phyloP scores from a whole-genome alignment of 805 yeast species.

The Wickerhamiella azymoides region DNA sequence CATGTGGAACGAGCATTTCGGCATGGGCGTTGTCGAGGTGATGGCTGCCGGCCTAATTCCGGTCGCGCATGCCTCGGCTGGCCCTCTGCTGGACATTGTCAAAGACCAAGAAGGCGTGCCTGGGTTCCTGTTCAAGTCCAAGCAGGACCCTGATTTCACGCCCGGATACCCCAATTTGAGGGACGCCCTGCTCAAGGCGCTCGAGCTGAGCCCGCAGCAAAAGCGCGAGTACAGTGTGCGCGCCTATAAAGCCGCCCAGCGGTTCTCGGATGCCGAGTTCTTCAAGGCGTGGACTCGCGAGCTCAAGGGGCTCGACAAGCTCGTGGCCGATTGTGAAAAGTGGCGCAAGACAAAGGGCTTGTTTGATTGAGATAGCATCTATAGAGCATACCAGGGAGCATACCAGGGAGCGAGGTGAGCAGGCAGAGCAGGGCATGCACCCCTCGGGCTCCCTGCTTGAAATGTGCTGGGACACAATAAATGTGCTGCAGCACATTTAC shows the following conservation, averaged over 20 bases:
- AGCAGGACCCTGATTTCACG: conserved; percentile 54
- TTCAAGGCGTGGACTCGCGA: conserved; percentile 36
- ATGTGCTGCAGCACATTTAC: too few species aligned
- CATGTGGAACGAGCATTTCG: conserved; percentile 99
- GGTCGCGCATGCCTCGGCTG: conserved; percentile 87
- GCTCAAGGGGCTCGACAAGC: background rate
- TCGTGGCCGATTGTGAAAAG: background rate
- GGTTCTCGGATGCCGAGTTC: conserved; percentile 52
- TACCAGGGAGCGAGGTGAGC: too few species aligned
- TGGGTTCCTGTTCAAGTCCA: conserved; percentile 69
- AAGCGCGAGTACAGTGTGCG: conserved; percentile 32
- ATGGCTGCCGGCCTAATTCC: conserved; percentile 78
- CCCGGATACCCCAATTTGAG: conserved; percentile 34
- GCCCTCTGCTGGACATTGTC: conserved; percentile 82
- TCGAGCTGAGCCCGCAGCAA: conserved; percentile 28
- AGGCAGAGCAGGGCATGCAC: too few species aligned
- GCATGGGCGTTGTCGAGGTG: conserved; percentile 92
- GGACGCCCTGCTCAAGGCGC: conserved; percentile 35
- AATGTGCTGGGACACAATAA: too few species aligned
- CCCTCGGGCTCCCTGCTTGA: too few species aligned
- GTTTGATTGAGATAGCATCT: background rate
- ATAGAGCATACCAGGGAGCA: too few species aligned
- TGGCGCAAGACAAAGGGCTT: conserved; percentile 2
- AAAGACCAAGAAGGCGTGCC: conserved; percentile 36
- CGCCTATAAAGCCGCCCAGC: conserved; percentile 30